These are phyloP conservation scores for Acrocalymma vagum DNA, from an alignment of 2,329 filamentous ascomycete species.

Conservation along the genomic window DNA sequence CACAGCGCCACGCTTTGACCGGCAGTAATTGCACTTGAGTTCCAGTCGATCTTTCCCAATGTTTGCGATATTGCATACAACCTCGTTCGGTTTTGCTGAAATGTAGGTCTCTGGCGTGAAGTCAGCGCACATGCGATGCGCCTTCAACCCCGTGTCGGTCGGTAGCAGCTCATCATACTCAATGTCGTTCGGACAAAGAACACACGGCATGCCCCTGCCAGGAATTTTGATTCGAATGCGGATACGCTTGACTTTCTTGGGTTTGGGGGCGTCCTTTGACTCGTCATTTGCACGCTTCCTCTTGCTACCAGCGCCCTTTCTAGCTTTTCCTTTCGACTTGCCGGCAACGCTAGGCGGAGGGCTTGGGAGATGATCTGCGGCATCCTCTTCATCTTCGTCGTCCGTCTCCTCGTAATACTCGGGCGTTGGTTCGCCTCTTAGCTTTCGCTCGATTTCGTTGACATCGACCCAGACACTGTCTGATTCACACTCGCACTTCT, in stretches of 20 bases:
- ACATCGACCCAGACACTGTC: slow-evolving; percentile 99
- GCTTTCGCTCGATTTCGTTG: slow-evolving; percentile 91
- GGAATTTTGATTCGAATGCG: slow-evolving; percentile 76
- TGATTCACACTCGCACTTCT: slow-evolving; percentile 95
- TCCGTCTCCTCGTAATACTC: slow-evolving; percentile 84
- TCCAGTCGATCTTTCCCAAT: slow-evolving; percentile 89
- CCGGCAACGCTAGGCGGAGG: slow-evolving; percentile 78
- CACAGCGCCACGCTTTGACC: slow-evolving; percentile 92
- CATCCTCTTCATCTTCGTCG: slow-evolving; percentile 70
- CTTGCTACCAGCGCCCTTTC: slow-evolving; percentile 73
- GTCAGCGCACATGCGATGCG: slow-evolving; percentile 86
- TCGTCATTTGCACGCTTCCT: slow-evolving; percentile 56
- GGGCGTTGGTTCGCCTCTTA: slow-evolving; percentile 82
- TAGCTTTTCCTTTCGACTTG: slow-evolving; percentile 73
- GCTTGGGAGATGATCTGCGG: slow-evolving; percentile 72
- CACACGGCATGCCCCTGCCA: slow-evolving; percentile 81
- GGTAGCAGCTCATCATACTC: slow-evolving; percentile 81
- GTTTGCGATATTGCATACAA: slow-evolving; percentile 78
- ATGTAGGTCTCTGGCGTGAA: slow-evolving; percentile 95
- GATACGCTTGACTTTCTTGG: slow-evolving; percentile 76
- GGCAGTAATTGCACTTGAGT: slow-evolving; percentile 93
- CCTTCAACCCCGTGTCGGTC: slow-evolving; percentile 87
- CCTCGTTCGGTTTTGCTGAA: slow-evolving; percentile 73
- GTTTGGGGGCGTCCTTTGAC: slow-evolving; percentile 57
- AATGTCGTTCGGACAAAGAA: slow-evolving; percentile 91